Conservation (phyloP, 2,329 filamentous ascomycete species). For the Xylaria sp. region DNA sequence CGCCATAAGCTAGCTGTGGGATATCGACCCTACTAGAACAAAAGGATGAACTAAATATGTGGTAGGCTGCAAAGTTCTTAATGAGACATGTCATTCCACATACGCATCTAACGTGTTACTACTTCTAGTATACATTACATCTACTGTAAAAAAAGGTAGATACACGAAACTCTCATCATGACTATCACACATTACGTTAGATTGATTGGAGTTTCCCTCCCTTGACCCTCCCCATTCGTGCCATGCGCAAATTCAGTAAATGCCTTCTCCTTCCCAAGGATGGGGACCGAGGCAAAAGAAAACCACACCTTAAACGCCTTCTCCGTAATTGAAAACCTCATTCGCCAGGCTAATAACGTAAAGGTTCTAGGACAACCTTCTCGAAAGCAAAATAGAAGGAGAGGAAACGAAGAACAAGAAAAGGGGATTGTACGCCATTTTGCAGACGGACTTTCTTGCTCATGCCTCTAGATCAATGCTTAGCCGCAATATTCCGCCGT, state of each 20-base stretch:
- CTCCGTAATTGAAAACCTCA: not conserved
- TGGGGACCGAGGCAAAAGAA: not conserved
- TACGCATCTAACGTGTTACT: no score
- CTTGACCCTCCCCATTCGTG: not conserved
- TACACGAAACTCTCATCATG: no score
- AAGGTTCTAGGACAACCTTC: not conserved
- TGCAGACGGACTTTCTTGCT: not conserved
- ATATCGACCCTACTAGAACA: no score
- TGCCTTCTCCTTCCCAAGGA: not conserved
- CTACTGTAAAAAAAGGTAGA: no score
- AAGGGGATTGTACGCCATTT: not conserved
- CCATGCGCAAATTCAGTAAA: not conserved
- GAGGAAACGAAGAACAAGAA: not conserved
- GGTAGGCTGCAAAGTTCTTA: no score
- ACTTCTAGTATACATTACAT: no score
- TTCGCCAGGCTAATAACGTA: not conserved
- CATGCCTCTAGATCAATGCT: slow-evolving; percentile 11
- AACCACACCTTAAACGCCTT: slow-evolving; percentile 11
- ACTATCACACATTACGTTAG: no score
- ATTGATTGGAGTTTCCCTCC: slow-evolving; percentile 1
- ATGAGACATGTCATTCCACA: no score
- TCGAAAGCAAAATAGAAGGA: not conserved
- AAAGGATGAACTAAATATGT: no score
- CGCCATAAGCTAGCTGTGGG: no score
- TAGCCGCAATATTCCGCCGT: slow-evolving; percentile 11